Evolutionary conservation across 2,329 filamentous ascomycete species (phyloP), one percentile per base, ranked within the genome.

Genomic region (Aspergillus terreus): DNA sequence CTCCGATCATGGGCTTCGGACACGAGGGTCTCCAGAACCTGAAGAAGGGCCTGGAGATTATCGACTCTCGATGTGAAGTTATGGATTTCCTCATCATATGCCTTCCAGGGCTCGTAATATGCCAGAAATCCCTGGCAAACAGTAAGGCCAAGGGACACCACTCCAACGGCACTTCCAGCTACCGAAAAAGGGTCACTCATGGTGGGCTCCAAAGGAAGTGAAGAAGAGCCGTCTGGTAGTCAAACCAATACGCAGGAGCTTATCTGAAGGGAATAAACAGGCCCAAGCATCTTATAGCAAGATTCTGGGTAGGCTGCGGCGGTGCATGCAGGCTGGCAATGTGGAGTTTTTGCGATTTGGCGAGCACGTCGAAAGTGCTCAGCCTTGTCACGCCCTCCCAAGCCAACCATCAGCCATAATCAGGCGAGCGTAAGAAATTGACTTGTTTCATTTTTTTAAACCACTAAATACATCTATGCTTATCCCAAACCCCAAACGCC

Each of bases 171-270:
- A 21, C 45, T 36, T n/a, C 32, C 45, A 10, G 32, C 36, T 4
- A 47, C 11, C 2, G 45, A 47, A 27, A 47, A 47, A 4, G 45
- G 45, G 33, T 47, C 45, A 4, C 32, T 30, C 45, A 47, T 47
- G 9, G 12, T 12, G 15, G 35, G n/a, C 7, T 30, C 7, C 7
- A 30, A 30, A 30, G 27, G 10, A 9, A 30, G 27, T 11, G 27
- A 11, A 30, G 27, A 30, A 30, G 27, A 30, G 9, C 10, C 27
- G 27, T 30, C 27, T 30, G 27, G 27, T 30, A 30, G 10, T 10
- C 27, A 30, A 30, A 9, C 3, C 27, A 30, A 30, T 9, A 30
- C 27, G 27, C 7, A 30, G 27, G 27, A 11, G 27, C 27, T 10
- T 11, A 30, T 30, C 27, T 10, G 7, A 4, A 11, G 27, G 7